A percentile compares a stretch with the other conserved stretches of the same genome.
Evolutionary conservation across 2,329 filamentous ascomycete species (phyloP).

Genomic region (Trichothecium sympodiale): DNA sequence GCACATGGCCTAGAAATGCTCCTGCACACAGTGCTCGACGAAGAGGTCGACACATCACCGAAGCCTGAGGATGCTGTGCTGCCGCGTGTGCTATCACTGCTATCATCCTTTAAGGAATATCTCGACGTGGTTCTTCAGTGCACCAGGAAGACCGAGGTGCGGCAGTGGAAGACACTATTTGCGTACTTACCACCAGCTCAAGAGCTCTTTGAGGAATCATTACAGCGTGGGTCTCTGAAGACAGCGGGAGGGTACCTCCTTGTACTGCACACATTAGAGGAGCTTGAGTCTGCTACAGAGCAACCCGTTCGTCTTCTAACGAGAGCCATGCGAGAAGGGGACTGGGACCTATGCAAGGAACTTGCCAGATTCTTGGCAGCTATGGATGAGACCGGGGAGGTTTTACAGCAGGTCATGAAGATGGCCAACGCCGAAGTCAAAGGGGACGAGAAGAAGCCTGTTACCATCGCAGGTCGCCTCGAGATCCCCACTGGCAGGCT

Average conservation of each 20-base stretch:
- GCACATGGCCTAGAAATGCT: slow-evolving; percentile 86
- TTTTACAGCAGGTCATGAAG: slow-evolving; percentile 61
- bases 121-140: slow-evolving; percentile 94
- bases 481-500: slow-evolving; percentile 18
- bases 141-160: slow-evolving; percentile 90
- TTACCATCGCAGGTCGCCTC: slow-evolving; percentile 15
- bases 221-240: slow-evolving; percentile 76
- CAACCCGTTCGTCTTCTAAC: slow-evolving; percentile 73
- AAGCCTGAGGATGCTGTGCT: slow-evolving; percentile 53
- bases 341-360: slow-evolving; percentile 95
- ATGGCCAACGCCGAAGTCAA: slow-evolving; percentile 36
- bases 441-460: slow-evolving; percentile 15
- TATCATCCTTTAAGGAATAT: slow-evolving; percentile 71
- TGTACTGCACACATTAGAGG: slow-evolving; percentile 74
- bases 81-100: slow-evolving; percentile 49
- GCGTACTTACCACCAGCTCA: slow-evolving; percentile 81
- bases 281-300: slow-evolving; percentile 57
- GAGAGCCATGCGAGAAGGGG: slow-evolving; percentile 69
- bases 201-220: slow-evolving; percentile 85
- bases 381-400: slow-evolving; percentile 76
- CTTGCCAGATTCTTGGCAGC: slow-evolving; percentile 90
- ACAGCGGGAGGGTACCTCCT: slow-evolving; percentile 95
- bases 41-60: slow-evolving; percentile 71
- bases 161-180: slow-evolving; percentile 91
- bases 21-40: slow-evolving; percentile 84